phyloP scores from a whole-genome alignment of 805 yeast species.

The Pichia exigua region DNA sequence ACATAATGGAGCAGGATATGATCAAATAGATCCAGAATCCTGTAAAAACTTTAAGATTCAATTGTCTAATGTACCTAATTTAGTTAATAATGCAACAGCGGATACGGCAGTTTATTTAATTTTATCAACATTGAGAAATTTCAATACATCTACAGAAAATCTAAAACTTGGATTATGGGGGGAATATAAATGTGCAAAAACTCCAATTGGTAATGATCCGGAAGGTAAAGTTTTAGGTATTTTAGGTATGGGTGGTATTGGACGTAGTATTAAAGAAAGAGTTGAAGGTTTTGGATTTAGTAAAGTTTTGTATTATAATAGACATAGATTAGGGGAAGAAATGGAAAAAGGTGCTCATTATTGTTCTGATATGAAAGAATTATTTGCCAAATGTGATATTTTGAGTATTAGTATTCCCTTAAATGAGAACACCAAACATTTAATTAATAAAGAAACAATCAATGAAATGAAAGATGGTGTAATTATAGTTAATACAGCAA shows the following conservation, averaged over 20 bases:
- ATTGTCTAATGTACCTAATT: conserved; percentile 44
- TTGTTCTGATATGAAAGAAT: conserved; percentile 55
- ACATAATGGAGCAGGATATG: conserved; percentile 55
- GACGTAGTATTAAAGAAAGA: conserved; percentile 68
- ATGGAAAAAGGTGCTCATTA: conserved; percentile 65
- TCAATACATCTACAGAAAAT: conserved; percentile 48
- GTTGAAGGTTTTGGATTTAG: conserved; percentile 70
- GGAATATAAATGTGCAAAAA: conserved; percentile 38
- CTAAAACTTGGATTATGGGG: conserved; percentile 60
- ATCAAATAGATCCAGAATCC: conserved; percentile 38
- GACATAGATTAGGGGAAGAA: conserved; percentile 49
- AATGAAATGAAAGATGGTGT: conserved; percentile 72
- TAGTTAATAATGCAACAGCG: conserved; percentile 50
- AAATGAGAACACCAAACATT: conserved; percentile 62
- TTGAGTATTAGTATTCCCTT: conserved; percentile 72
- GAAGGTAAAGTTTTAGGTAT: conserved; percentile 71
- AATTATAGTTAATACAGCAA: conserved; percentile 73
- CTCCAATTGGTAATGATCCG: conserved; percentile 67
- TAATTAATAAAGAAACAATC: conserved; percentile 53
- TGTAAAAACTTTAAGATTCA: conserved; percentile 36
- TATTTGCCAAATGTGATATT: conserved; percentile 57
- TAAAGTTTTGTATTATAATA: conserved; percentile 65
- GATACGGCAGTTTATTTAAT: conserved; percentile 46
- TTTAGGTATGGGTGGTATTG: conserved; percentile 86
- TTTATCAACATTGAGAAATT: conserved; percentile 48